phyloP scores from a whole-genome alignment of 2,329 filamentous ascomycete species.

The Cladophialophora psammophila region DNA sequence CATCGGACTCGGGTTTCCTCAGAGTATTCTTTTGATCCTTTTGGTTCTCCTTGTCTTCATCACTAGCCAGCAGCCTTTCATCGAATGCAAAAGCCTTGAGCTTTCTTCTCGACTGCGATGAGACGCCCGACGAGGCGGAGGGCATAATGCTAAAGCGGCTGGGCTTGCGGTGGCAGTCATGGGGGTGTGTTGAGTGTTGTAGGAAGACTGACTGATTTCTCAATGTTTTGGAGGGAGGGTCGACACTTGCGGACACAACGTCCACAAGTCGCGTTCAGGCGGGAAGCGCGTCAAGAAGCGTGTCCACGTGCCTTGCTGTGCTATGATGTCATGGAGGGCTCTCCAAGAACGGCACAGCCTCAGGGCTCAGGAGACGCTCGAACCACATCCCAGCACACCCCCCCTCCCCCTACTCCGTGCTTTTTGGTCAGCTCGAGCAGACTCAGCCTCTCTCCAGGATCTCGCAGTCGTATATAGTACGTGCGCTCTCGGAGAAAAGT shows the following conservation, averaged over 20 bases:
- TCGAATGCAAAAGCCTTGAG: conserved; percentile 31
- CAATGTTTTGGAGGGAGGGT: conserved; percentile 14
- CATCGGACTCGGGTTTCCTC: conserved; percentile 2
- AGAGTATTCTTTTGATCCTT: not conserved
- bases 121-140: conserved; percentile 26
- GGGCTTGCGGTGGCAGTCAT: conserved; percentile 18
- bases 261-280: not conserved
- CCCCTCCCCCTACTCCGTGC: not conserved
- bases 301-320: not conserved
- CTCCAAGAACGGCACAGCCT: conserved; percentile 11
- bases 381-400: not conserved
- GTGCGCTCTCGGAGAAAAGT: not conserved
- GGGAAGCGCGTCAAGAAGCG: conserved; percentile 12
- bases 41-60: conserved; percentile 35
- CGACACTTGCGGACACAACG: not conserved
- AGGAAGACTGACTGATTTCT: not conserved
- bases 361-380: conserved; percentile 6
- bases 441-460: conserved; percentile 8
- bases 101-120: conserved; percentile 37
- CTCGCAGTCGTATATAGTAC: not conserved
- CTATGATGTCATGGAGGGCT: conserved; percentile 3
- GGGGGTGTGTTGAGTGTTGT: not conserved
- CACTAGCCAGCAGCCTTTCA: conserved; percentile 16
- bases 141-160: conserved; percentile 27
- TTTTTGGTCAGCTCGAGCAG: conserved; percentile 12